Evolutionary conservation across 148 eudicot genomes (phyloP).

Genomic region (Spergularia marina): DNA sequence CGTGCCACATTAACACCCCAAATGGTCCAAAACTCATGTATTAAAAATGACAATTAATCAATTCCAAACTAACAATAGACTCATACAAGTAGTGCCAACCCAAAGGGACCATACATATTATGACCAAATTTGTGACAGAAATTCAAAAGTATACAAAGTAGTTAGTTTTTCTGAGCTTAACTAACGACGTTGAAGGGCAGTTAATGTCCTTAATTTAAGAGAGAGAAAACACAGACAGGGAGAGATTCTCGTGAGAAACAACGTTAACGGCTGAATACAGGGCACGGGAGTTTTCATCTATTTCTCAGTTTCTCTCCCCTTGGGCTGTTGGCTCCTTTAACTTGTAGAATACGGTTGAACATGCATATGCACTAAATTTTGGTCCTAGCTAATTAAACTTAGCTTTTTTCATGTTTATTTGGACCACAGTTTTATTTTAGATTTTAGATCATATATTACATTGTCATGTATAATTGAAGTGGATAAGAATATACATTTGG

Average conservation of each 20-base stretch:
- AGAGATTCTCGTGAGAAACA: no score
- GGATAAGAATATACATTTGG: slow-evolving; percentile 8
- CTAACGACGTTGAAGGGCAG: neutral
- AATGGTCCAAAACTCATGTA: no score
- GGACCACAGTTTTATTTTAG: slow-evolving; percentile 17
- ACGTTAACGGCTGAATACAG: neutral
- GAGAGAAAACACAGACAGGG: no score
- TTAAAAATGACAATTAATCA: neutral
- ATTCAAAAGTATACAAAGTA: neutral
- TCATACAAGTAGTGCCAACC: neutral
- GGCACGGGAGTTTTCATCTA: slow-evolving; percentile 18
- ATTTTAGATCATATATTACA: neutral
- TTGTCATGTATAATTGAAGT: neutral
- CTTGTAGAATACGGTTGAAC: neutral
- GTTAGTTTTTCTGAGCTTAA: neutral
- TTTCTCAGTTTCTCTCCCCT: neutral
- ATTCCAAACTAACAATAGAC: neutral
- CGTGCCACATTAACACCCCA: no score
- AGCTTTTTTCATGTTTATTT: neutral
- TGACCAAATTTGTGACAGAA: neutral
- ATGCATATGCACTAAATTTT: neutral
- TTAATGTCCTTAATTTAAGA: neutral
- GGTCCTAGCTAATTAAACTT: neutral
- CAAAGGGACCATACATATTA: neutral
- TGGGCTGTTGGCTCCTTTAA: neutral